These are phyloP conservation scores for Salicornia ramosissima DNA, from an alignment of 148 eudicot genomes.

Conservation along the genomic window DNA sequence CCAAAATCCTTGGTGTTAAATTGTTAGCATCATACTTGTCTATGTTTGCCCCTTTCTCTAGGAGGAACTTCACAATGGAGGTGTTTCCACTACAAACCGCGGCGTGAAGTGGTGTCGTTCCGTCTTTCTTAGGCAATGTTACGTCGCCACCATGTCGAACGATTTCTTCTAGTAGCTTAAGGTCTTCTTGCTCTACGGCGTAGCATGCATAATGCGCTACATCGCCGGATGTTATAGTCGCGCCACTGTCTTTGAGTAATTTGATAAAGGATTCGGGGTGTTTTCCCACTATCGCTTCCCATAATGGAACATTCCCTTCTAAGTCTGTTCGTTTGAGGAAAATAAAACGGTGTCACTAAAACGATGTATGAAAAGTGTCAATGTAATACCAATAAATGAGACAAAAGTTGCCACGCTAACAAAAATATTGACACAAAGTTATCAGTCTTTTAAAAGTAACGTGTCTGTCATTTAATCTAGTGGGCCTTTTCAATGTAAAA, in stretches of 20 bases:
- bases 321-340: slow-evolving; percentile 39
- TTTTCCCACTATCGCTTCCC: slow-evolving; percentile 62
- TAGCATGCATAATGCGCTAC: slow-evolving; percentile 51
- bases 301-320: slow-evolving; percentile 76
- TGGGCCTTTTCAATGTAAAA: too few species aligned
- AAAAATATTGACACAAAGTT: too few species aligned
- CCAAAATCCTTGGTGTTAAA: slow-evolving; percentile 56
- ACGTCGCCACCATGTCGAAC: slow-evolving; percentile 52
- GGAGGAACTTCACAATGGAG: slow-evolving; percentile 49
- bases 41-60: slow-evolving; percentile 53
- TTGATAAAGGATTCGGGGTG: slow-evolving; percentile 42
- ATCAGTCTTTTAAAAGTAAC: too few species aligned
- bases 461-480: too few species aligned
- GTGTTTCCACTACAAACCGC: slow-evolving; percentile 52
- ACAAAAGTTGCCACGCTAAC: too few species aligned
- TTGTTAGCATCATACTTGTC: slow-evolving; percentile 51
- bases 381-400: too few species aligned
- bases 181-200: slow-evolving; percentile 56
- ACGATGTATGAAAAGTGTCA: too few species aligned
- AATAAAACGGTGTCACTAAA: too few species aligned
- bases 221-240: slow-evolving; percentile 49
- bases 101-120: slow-evolving; percentile 59
- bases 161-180: slow-evolving; percentile 52
- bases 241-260: slow-evolving; percentile 54
- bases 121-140: slow-evolving; percentile 35